A percentile compares a stretch with the other conserved stretches of the same genome.
Evolutionary conservation across 2,329 filamentous ascomycete species (phyloP).

Genomic region (Sporothrix brasiliensis): DNA sequence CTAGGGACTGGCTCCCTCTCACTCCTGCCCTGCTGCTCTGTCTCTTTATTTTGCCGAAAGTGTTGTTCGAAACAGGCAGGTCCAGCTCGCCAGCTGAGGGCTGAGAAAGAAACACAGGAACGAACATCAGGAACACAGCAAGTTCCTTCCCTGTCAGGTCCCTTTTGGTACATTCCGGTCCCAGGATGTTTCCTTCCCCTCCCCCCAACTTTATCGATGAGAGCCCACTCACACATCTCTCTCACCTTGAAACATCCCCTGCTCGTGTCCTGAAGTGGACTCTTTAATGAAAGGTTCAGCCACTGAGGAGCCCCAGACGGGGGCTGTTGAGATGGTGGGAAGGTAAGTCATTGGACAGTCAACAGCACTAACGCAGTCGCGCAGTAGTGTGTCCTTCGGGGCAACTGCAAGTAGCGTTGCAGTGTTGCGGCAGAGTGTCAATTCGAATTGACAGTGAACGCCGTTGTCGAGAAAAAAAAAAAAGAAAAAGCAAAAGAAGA

Average conservation of each 20-base stretch:
- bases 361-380: conserved; percentile 32
- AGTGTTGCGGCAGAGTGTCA: conserved; percentile 6
- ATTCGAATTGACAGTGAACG: background rate
- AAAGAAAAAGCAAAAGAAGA: background rate
- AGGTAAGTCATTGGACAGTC: conserved; percentile 8
- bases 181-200: background rate
- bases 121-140: background rate
- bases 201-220: background rate
- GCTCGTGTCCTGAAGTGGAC: conserved; percentile 16
- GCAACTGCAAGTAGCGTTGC: conserved; percentile 1
- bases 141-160: conserved; percentile 1
- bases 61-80: conserved; percentile 15
- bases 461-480: conserved; percentile 1
- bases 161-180: background rate
- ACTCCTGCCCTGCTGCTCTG: background rate
- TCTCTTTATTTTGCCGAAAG: conserved; percentile 6
- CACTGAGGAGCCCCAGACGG: conserved; percentile 29
- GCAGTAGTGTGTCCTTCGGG: conserved; percentile 31
- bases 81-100: background rate
- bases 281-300: conserved; percentile 30
- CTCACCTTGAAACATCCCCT: conserved; percentile 24
- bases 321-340: conserved; percentile 23
- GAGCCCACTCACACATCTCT: conserved; percentile 5
- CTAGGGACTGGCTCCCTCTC: background rate
- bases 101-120: background rate